Conservation (phyloP, 768 basidiomycete genomes). For the Termitomyces sp. region DNA sequence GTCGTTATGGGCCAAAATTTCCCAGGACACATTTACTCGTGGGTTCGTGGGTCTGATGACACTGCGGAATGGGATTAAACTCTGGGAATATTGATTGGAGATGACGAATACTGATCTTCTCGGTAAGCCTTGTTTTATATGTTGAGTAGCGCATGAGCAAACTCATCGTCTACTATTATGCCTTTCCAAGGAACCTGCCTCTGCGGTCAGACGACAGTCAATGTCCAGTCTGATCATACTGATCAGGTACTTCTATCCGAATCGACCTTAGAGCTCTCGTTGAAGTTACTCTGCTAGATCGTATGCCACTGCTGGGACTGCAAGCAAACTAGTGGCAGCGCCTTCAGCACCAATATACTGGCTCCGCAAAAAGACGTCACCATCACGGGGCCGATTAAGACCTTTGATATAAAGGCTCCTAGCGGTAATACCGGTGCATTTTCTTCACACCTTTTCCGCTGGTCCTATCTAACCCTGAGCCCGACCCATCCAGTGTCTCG, state of each 20-base stretch:
- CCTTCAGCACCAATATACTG: constrained; percentile 32
- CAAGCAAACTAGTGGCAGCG: constrained; percentile 30
- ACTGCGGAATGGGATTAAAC: background rate
- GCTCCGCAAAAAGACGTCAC: constrained; percentile 25
- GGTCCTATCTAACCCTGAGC: background rate
- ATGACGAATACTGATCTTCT: background rate
- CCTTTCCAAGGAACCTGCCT: constrained; percentile 25
- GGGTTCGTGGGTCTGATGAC: background rate
- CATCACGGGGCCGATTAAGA: constrained; percentile 27
- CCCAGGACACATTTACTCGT: background rate
- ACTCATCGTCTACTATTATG: constrained; percentile 9
- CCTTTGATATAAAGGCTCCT: constrained; percentile 21
- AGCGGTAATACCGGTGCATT: constrained; percentile 28
- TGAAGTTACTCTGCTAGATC: constrained; percentile 15
- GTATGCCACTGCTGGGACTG: constrained; percentile 34
- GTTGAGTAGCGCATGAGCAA: background rate
- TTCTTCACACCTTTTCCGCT: background rate
- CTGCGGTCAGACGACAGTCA: constrained; percentile 26
- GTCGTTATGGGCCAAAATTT: background rate
- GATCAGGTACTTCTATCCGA: constrained; percentile 18
- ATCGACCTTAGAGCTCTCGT: background rate
- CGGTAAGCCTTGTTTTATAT: background rate
- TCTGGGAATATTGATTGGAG: background rate
- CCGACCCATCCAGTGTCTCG: constrained; percentile 21
- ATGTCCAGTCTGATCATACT: constrained; percentile 18